Conservation (phyloP, 1,139 yeast genomes). For the Candida sp. region DNA sequence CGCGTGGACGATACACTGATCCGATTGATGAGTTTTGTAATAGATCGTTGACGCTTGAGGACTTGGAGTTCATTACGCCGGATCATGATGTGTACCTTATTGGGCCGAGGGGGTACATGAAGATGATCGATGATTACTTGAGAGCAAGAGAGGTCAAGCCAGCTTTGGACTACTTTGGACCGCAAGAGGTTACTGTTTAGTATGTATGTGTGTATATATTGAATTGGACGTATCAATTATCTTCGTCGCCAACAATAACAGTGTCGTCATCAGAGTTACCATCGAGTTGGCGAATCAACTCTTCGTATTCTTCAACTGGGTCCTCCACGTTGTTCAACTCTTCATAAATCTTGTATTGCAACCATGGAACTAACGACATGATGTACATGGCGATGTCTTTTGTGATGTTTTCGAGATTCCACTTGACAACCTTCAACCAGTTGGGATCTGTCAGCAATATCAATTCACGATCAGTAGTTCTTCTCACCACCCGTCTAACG, state of each 20-base stretch:
- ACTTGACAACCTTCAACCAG: constrained; percentile 12
- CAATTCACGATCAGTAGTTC: constrained; percentile 30
- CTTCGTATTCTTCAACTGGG: background rate
- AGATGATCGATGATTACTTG: constrained; percentile 22
- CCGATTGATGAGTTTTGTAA: constrained; percentile 10
- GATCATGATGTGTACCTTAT: constrained; percentile 29
- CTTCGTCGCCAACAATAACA: background rate
- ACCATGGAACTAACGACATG: constrained; percentile 25
- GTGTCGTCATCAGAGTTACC: background rate
- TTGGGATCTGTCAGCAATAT: constrained; percentile 17
- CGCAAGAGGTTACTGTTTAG: constrained; percentile 6
- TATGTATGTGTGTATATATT: background rate
- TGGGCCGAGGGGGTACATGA: constrained; percentile 42
- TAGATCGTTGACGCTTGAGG: constrained; percentile 13
- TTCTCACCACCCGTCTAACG: constrained; percentile 19
- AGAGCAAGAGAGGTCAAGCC: constrained; percentile 11
- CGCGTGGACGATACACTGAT: constrained; percentile 13
- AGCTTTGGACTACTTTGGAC: constrained; percentile 18
- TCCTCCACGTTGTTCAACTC: constrained; percentile 14
- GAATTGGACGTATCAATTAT: background rate
- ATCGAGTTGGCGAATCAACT: background rate
- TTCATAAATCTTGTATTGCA: constrained; percentile 17
- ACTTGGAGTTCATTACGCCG: constrained; percentile 19
- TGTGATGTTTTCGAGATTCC: constrained; percentile 17
- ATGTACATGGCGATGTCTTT: constrained; percentile 26